Base-by-base conservation (phyloP, 768 basidiomycete species). In the Amylocystis lapponica region DNA sequence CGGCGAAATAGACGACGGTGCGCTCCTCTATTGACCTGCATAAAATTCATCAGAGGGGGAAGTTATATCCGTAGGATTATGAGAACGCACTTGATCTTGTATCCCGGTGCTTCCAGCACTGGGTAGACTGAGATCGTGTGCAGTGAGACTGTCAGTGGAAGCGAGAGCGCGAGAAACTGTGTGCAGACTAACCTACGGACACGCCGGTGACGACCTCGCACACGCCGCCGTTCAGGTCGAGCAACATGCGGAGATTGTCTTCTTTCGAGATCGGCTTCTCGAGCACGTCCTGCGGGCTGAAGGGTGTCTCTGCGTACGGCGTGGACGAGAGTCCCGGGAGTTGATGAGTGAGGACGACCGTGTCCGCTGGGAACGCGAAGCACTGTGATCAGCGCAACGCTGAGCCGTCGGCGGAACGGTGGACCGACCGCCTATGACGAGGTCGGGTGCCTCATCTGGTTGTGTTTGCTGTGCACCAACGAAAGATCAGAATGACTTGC, bases 151-250 rank as follows among this genome's bases (percentile, higher is more conserved):
- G 20, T 13, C 4, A 14, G 13, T 26, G 9, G 38, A 26, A 26
- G 21, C 29, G 31, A 4, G 14, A 4, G 21, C n/a, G n/a, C n/a
- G n/a, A n/a, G n/a, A n/a, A n/a, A n/a, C n/a, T n/a, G n/a, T n/a
- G 41, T 23, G 27, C 29, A 11, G 17, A 45, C 56, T 9, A 14
- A 90, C 91, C 86, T 10, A 98, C 63, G 12, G 79, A 75, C 14
- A 97, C 79, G 8, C 93, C 95, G 0, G 94, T 97, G 17, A 96
- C 89, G 17, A 97, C 91, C 60, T 95, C 88, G 53, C 93, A 95
- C 0, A 82, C 75, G 37, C 75, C 71, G 6, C 92, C 95, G 39
- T 93, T 92, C 49, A 96, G 69, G 46, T 92, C 86, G 36, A 85
- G 66, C 42, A 99, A 70, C 88, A 92, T 95, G 19, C 87, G 76